phyloP scores from a whole-genome alignment of 345 rosid species.

The sweet orange (Citrus sinensis) region DNA sequence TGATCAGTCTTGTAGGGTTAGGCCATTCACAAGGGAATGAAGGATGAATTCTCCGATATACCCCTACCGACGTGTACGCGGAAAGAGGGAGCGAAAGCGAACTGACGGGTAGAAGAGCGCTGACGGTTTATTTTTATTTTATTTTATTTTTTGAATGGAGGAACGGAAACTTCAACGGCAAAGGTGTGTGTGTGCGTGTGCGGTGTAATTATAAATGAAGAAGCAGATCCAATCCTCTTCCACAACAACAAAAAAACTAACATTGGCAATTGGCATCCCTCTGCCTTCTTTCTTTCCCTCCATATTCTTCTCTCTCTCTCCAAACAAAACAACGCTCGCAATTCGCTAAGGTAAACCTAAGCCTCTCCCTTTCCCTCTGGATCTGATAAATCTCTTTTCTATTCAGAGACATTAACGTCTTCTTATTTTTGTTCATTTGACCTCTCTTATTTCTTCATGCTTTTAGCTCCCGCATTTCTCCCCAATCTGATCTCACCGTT shows the following conservation, averaged over 20 bases:
- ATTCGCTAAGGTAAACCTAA: neutral
- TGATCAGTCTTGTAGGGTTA: neutral
- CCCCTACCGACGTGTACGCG: conserved; percentile 9
- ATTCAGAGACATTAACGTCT: neutral
- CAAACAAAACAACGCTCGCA: neutral
- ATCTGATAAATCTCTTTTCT: neutral
- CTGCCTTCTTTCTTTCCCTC: neutral
- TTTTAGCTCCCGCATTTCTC: neutral
- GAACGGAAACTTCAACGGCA: too few relatives aligned
- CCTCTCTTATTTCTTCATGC: neutral
- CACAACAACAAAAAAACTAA: too few relatives aligned
- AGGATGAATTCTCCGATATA: neutral
- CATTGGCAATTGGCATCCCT: neutral
- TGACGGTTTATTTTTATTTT: neutral
- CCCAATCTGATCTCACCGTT: neutral
- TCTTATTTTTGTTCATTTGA: neutral
- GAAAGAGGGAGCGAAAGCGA: neutral
- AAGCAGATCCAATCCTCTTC: neutral
- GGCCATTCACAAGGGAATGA: neutral
- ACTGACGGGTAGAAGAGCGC: too few relatives aligned
- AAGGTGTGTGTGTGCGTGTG: too few relatives aligned
- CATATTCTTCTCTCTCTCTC: neutral
- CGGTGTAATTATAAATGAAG: neutral
- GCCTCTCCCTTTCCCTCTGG: neutral
- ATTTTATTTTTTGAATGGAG: too few relatives aligned